Evolutionary conservation across 306 rosid genomes (phyloP).

Genomic region (Clitoria ternatea): DNA sequence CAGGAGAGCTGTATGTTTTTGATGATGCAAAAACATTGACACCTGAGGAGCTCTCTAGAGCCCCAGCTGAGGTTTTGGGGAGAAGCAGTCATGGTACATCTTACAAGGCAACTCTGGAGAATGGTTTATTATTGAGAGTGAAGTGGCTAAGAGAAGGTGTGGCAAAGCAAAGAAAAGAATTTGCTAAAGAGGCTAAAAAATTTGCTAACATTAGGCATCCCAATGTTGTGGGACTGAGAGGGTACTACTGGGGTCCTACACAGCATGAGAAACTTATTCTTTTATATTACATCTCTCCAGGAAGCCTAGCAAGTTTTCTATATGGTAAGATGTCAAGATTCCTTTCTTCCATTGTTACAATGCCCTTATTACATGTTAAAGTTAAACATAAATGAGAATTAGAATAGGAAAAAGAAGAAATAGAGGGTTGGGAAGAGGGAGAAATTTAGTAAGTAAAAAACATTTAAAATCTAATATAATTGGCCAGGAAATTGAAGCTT

Average conservation of each 20-base stretch:
- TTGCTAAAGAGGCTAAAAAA: conserved; percentile 73
- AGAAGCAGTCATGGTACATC: conserved; percentile 86
- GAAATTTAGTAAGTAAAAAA: too few relatives aligned
- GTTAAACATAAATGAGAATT: background rate
- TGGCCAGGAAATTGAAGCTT: too few relatives aligned
- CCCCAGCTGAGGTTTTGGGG: conserved; percentile 83
- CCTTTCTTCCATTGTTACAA: background rate
- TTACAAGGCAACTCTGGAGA: conserved; percentile 67
- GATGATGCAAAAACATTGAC: conserved; percentile 63
- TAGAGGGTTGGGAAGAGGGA: background rate
- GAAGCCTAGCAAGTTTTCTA: conserved; percentile 73
- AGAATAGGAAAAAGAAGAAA: background rate
- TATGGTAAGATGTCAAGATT: conserved; percentile 47
- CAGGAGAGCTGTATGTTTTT: conserved; percentile 69
- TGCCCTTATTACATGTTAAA: background rate
- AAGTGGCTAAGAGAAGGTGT: conserved; percentile 88
- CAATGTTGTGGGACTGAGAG: conserved; percentile 71
- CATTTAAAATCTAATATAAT: too few relatives aligned
- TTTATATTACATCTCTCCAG: conserved; percentile 64
- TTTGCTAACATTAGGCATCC: conserved; percentile 77
- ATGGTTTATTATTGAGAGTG: conserved; percentile 58
- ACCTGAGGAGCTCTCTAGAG: conserved; percentile 68
- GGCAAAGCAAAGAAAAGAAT: conserved; percentile 77
- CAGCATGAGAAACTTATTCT: conserved; percentile 90
- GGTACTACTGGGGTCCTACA: conserved; percentile 86